Conservation (phyloP, 2,329 filamentous ascomycete genomes). For the Talaromyces sp. region DNA sequence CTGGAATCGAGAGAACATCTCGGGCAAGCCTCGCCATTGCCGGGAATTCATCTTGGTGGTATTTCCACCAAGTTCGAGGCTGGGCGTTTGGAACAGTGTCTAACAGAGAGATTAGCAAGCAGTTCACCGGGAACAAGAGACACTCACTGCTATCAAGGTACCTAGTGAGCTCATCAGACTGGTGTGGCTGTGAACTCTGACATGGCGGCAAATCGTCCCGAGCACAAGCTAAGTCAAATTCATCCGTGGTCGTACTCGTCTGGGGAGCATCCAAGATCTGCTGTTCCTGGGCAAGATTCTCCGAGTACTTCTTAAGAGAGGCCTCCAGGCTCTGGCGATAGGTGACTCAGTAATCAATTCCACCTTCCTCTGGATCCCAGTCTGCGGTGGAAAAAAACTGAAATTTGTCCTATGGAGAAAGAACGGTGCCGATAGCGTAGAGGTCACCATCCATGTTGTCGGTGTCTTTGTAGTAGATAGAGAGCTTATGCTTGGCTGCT, state of each 20-base stretch:
- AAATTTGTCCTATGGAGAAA: constrained; percentile 19
- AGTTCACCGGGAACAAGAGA: no score
- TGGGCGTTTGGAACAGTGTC: constrained; percentile 1
- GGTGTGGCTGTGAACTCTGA: no score
- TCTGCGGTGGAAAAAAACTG: constrained; percentile 21
- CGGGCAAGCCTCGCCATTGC: neutral
- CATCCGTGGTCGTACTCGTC: no score
- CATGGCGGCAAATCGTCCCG: no score
- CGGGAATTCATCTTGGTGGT: constrained; percentile 11
- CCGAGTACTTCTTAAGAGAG: neutral
- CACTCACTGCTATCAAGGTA: no score
- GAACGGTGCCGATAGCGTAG: constrained; percentile 18
- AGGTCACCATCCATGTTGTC: no score
- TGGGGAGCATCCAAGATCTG: no score
- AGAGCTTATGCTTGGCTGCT: no score
- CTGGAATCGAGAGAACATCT: constrained; percentile 8
- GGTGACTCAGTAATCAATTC: neutral
- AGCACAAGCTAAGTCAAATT: no score
- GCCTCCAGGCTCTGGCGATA: constrained; percentile 15
- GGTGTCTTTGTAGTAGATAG: no score
- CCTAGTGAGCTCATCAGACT: no score
- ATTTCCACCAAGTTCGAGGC: neutral
- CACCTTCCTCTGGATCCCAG: constrained; percentile 11
- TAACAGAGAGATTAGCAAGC: neutral
- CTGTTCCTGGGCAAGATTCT: no score